Percentiles rank a stretch among this genome's conserved stretches.
Conservation (phyloP, 768 basidiomycete genomes). For the Phlebiopsis gigantea region DNA sequence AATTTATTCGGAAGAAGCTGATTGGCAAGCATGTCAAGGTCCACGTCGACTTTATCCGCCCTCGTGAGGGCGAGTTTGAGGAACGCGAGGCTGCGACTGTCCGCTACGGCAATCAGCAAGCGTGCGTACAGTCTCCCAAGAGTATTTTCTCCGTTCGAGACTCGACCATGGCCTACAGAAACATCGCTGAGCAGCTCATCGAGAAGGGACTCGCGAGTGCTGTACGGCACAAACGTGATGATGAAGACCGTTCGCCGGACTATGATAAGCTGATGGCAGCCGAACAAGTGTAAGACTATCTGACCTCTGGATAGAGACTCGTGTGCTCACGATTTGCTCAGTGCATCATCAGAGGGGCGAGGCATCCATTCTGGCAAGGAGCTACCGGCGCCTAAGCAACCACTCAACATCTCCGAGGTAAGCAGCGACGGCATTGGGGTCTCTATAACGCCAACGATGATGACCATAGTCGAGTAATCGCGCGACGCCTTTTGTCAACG, state of each 20-base stretch:
- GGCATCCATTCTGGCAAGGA: constrained; percentile 96
- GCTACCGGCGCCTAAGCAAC: constrained; percentile 65
- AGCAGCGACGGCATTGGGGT: constrained; percentile 6
- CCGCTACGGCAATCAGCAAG: constrained; percentile 74
- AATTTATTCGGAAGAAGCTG: constrained; percentile 86
- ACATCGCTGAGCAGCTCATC: constrained; percentile 87
- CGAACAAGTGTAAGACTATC: constrained; percentile 71
- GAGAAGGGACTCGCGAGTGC: constrained; percentile 90
- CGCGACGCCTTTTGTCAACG: constrained; percentile 82
- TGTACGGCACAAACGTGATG: constrained; percentile 89
- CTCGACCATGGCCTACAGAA: constrained; percentile 25
- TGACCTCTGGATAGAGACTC: not conserved
- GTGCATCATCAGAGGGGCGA: constrained; percentile 69
- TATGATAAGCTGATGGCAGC: constrained; percentile 95
- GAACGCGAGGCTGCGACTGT: constrained; percentile 91
- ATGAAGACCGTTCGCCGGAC: constrained; percentile 93
- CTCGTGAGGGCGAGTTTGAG: constrained; percentile 89
- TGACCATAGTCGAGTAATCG: constrained; percentile 52
- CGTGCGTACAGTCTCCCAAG: constrained; percentile 42
- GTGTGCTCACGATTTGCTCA: constrained; percentile 27
- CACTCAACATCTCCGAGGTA: constrained; percentile 92
- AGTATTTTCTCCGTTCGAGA: not conserved
- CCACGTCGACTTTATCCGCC: constrained; percentile 86
- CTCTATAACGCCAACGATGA: not conserved
- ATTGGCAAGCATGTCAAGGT: constrained; percentile 87